Percentiles rank a stretch among this genome's conserved stretches.
phyloP scores from a whole-genome alignment of 148 eudicot species.

The Cornus florida region DNA sequence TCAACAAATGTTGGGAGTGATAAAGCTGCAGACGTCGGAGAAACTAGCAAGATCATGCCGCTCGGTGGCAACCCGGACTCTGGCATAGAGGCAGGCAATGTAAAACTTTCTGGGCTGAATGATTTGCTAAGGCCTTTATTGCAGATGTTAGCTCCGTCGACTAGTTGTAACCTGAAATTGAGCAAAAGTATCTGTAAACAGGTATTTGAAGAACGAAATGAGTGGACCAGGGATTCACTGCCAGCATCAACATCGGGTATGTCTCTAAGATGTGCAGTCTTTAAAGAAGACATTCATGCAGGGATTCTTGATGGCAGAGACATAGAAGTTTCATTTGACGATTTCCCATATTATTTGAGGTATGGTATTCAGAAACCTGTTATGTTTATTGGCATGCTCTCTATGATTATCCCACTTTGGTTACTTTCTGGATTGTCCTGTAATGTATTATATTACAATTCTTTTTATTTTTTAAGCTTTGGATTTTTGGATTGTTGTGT shows the following conservation, averaged over 20 bases:
- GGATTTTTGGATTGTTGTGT: neutral
- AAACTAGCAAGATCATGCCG: slow-evolving; percentile 48
- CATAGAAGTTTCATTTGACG: slow-evolving; percentile 70
- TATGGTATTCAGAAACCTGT: slow-evolving; percentile 14
- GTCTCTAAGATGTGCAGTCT: slow-evolving; percentile 59
- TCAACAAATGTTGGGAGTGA: slow-evolving; percentile 56
- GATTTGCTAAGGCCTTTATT: slow-evolving; percentile 14
- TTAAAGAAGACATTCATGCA: slow-evolving; percentile 66
- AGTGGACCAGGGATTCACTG: slow-evolving; percentile 47
- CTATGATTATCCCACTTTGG: neutral
- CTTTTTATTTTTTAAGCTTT: neutral
- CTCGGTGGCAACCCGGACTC: slow-evolving; percentile 50
- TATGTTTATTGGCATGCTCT: neutral
- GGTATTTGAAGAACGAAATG: slow-evolving; percentile 61
- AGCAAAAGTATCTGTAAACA: slow-evolving; percentile 23
- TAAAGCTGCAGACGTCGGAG: slow-evolving; percentile 49
- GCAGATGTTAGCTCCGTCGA: neutral
- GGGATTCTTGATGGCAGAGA: slow-evolving; percentile 66
- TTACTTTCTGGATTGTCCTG: neutral
- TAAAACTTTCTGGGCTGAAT: slow-evolving; percentile 23
- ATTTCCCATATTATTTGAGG: slow-evolving; percentile 92
- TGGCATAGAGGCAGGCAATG: slow-evolving; percentile 54
- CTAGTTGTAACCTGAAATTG: slow-evolving; percentile 13
- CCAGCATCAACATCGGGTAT: slow-evolving; percentile 61
- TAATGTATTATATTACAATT: neutral